A percentile compares a stretch with the other conserved stretches of the same genome.
Conservation (phyloP, 179 eudicot genomes). For the Silene coronaria region DNA sequence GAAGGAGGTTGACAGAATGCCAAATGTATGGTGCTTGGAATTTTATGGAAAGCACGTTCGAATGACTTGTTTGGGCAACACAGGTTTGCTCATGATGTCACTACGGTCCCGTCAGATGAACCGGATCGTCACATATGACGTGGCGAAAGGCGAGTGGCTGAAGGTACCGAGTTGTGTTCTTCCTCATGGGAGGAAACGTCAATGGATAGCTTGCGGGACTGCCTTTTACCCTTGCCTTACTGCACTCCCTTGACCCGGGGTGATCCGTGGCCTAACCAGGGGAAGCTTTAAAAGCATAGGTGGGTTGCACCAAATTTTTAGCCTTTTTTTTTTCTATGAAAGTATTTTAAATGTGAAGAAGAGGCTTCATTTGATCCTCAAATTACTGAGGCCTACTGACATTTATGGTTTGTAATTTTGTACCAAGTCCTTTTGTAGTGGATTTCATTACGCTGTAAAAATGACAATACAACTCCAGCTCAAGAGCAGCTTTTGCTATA, state of each 20-base stretch:
- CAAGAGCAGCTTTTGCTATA: neutral
- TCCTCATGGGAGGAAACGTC: conserved; percentile 62
- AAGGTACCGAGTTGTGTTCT: conserved; percentile 69
- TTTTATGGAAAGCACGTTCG: conserved; percentile 87
- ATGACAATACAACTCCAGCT: neutral
- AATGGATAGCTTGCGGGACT: conserved; percentile 74
- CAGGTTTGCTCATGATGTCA: conserved; percentile 77
- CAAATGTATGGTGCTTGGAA: conserved; percentile 94
- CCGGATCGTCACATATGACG: conserved; percentile 64
- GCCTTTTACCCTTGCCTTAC: conserved; percentile 77
- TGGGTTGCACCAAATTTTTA: neutral
- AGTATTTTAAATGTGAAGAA: neutral
- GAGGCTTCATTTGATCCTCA: neutral
- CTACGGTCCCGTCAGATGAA: conserved; percentile 72
- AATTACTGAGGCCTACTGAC: neutral
- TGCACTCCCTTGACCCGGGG: conserved; percentile 40
- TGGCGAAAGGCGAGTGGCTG: conserved; percentile 61
- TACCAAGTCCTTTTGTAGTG: conserved; percentile 6
- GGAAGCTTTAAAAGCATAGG: neutral
- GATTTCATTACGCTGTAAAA: conserved; percentile 13
- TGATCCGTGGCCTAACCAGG: neutral
- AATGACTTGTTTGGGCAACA: conserved; percentile 94
- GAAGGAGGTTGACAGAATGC: conserved; percentile 99
- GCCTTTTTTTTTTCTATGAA: neutral
- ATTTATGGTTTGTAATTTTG: conserved; percentile 10